These are phyloP conservation scores for Tulasnella sp. DNA, from an alignment of 768 basidiomycete species.

Conservation along the genomic window DNA sequence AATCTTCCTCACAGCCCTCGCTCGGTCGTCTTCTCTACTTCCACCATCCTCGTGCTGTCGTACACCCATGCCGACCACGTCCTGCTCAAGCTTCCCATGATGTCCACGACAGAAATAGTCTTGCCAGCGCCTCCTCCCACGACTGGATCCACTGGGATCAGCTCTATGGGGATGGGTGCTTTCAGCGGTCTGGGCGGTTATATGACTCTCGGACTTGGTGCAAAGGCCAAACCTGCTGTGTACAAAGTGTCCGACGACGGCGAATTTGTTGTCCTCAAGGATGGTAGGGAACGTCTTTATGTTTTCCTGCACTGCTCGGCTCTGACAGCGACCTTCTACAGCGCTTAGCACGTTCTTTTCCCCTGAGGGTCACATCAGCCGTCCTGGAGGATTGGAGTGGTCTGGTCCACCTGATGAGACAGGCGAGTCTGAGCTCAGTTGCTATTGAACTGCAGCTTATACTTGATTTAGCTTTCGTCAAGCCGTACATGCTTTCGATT, in stretches of 20 bases:
- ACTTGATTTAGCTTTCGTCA: slow-evolving; percentile 44
- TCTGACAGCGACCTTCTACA: slow-evolving; percentile 22
- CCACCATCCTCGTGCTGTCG: slow-evolving; percentile 54
- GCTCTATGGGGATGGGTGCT: slow-evolving; percentile 52
- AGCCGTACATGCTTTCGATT: slow-evolving; percentile 67
- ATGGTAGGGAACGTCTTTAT: slow-evolving; percentile 43
- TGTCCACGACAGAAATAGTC: slow-evolving; percentile 43
- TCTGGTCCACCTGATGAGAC: slow-evolving; percentile 74
- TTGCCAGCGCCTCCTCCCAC: slow-evolving; percentile 27
- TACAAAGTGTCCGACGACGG: slow-evolving; percentile 39
- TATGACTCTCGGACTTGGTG: slow-evolving; percentile 71
- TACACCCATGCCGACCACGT: slow-evolving; percentile 73
- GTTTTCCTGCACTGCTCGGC: neutral
- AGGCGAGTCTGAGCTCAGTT: slow-evolving; percentile 30
- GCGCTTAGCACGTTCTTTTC: slow-evolving; percentile 61
- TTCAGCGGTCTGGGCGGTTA: slow-evolving; percentile 72
- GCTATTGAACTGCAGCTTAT: slow-evolving; percentile 1
- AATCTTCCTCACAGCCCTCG: slow-evolving; percentile 84
- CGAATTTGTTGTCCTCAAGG: slow-evolving; percentile 64
- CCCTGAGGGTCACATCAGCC: slow-evolving; percentile 42
- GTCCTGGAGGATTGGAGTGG: slow-evolving; percentile 50
- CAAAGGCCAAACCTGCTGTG: slow-evolving; percentile 57
- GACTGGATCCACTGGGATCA: slow-evolving; percentile 19
- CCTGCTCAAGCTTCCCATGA: slow-evolving; percentile 52
- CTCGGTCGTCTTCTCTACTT: slow-evolving; percentile 58